These are phyloP conservation scores for Coemansia sp. DNA, from an alignment of 192 early-diverging fungal species.

Conservation along the genomic window DNA sequence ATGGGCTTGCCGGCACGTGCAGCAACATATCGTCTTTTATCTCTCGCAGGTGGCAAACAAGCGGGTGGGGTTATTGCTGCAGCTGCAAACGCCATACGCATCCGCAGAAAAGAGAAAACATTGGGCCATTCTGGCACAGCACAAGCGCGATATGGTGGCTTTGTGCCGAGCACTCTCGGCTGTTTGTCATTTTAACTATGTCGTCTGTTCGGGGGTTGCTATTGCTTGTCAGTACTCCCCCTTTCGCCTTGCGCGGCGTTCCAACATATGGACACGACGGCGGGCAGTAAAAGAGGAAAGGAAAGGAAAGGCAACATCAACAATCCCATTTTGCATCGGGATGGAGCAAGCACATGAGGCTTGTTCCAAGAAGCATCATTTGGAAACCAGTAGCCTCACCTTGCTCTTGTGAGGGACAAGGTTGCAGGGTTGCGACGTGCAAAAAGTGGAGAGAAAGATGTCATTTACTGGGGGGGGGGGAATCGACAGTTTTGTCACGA, in stretches of 20 bases:
- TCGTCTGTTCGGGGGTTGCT: background rate
- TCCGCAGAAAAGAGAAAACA: background rate
- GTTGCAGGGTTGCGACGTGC: too few species aligned
- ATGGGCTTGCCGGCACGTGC: background rate
- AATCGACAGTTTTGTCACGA: too few species aligned
- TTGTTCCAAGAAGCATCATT: background rate
- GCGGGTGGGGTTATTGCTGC: background rate
- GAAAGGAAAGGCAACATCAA: background rate
- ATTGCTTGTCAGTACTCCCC: too few species aligned
- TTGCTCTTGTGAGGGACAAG: background rate
- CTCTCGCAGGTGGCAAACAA: background rate
- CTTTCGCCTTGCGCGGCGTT: too few species aligned
- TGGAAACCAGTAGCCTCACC: background rate
- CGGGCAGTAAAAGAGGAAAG: too few species aligned
- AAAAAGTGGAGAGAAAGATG: too few species aligned
- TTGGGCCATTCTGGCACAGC: background rate
- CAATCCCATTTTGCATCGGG: background rate
- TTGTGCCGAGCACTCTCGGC: background rate
- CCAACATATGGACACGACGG: too few species aligned
- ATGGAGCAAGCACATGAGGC: background rate
- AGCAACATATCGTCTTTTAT: background rate
- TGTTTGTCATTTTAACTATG: background rate
- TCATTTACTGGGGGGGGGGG: too few species aligned
- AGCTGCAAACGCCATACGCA: conserved; percentile 3
- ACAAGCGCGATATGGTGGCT: background rate